A percentile compares a stretch with the other conserved stretches of the same genome.
These are phyloP conservation scores for Mycosphaerella sp. DNA, from an alignment of 2,329 filamentous ascomycete genomes.

Conservation along the genomic window DNA sequence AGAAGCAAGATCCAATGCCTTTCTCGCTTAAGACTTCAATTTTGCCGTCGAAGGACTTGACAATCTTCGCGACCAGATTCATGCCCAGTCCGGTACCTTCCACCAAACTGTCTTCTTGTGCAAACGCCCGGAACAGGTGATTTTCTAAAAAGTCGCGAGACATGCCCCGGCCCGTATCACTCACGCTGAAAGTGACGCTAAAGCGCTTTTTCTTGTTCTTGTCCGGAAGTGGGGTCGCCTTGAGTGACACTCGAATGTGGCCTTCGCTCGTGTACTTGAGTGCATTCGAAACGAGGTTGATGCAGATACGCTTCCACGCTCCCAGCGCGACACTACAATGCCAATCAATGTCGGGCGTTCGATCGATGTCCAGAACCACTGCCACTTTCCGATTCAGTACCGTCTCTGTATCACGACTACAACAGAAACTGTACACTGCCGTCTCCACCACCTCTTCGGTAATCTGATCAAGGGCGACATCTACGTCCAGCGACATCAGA, in stretches of 20 bases:
- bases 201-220: conserved; percentile 19
- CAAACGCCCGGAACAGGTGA: conserved; percentile 57
- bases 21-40: conserved; percentile 39
- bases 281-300: conserved; percentile 44
- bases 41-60: conserved; percentile 53
- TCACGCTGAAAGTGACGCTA: conserved; percentile 37
- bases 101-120: conserved; percentile 56
- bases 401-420: conserved; percentile 20
- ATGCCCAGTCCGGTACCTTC: conserved; percentile 60
- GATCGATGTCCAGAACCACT: conserved; percentile 43
- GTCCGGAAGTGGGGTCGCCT: conserved; percentile 16
- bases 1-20: conserved; percentile 19
- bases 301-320: conserved; percentile 43
- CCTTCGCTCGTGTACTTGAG: conserved; percentile 44
- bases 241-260: conserved; percentile 35
- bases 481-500: conserved; percentile 22
- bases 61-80: conserved; percentile 55
- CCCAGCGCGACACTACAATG: conserved; percentile 40
- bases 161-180: conserved; percentile 62
- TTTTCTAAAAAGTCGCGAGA: conserved; percentile 56
- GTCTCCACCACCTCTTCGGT: conserved; percentile 52
- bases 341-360: conserved; percentile 36
- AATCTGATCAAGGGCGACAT: conserved; percentile 41
- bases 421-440: conserved; percentile 37
- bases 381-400: conserved; percentile 36